phyloP scores from a whole-genome alignment of 805 yeast genomes.

The Metschnikowia cubensis region DNA sequence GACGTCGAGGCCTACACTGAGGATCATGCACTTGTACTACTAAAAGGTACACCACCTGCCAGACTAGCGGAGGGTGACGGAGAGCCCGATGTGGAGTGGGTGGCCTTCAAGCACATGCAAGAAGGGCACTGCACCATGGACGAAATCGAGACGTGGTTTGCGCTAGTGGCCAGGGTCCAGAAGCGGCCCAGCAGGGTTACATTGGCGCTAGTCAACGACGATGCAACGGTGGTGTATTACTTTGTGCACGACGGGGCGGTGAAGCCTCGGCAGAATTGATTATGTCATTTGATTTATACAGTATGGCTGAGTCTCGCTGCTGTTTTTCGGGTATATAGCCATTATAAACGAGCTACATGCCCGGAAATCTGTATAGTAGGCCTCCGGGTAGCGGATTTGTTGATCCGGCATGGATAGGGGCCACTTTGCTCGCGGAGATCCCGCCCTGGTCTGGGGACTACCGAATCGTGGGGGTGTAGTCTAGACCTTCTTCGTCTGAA shows the following conservation, averaged over 20 bases:
- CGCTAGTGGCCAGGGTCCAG: constrained; percentile 16
- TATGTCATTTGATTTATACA: background rate
- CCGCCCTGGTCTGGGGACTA: background rate
- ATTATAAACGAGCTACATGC: background rate
- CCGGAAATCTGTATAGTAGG: background rate
- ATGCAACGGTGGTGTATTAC: constrained; percentile 70
- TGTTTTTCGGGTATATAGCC: constrained; percentile 1
- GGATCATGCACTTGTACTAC: constrained; percentile 6
- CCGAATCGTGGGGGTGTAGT: background rate
- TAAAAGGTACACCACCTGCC: constrained; percentile 33
- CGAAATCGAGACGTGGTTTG: constrained; percentile 40
- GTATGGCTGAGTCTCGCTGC: background rate
- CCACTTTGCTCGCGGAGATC: background rate
- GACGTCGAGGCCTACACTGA: constrained; percentile 22
- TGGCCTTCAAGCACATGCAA: constrained; percentile 34
- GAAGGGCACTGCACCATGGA: constrained; percentile 30
- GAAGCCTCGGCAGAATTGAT: constrained; percentile 54
- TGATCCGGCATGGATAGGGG: background rate
- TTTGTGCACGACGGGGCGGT: constrained; percentile 62
- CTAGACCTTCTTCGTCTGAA: background rate
- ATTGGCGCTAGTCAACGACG: constrained; percentile 55
- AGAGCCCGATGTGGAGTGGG: constrained; percentile 32
- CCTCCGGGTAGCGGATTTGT: background rate
- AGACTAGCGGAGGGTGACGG: constrained; percentile 22
- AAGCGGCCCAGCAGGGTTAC: constrained; percentile 44